A percentile compares a stretch with the other conserved stretches of the same genome.
Conservation (phyloP, 441 rosid genomes). For the Bocquillonia castaneifolia region DNA sequence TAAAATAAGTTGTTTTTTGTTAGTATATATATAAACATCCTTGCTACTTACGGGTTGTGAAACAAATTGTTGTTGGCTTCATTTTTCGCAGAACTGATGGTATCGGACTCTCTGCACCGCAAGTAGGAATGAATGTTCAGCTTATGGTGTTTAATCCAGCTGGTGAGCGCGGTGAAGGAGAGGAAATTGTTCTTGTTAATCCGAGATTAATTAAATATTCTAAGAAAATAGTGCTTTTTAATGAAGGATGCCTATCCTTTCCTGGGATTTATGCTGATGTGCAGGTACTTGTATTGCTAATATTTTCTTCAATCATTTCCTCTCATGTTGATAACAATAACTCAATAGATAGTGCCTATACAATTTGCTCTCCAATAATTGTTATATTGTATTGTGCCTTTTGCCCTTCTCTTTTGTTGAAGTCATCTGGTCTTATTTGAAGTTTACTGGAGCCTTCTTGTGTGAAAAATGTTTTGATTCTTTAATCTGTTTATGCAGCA, state of each 20-base stretch:
- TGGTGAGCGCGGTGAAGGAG: slow-evolving; percentile 72
- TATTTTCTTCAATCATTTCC: background rate
- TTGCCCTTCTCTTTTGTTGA: background rate
- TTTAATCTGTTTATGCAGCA: background rate
- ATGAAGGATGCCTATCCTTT: slow-evolving; percentile 94
- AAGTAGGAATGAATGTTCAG: slow-evolving; percentile 84
- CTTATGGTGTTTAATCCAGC: slow-evolving; percentile 89
- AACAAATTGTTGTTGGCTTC: slow-evolving; percentile 36
- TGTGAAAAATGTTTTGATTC: background rate
- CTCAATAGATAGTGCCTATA: background rate
- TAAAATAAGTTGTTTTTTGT: too few species aligned
- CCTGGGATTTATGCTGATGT: slow-evolving; percentile 87
- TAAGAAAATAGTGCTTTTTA: slow-evolving; percentile 52
- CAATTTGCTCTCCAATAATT: background rate
- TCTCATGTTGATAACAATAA: background rate
- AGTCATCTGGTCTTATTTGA: background rate
- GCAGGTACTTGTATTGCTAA: slow-evolving; percentile 38
- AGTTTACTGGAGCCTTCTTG: background rate
- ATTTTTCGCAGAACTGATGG: slow-evolving; percentile 78
- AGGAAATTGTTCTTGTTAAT: slow-evolving; percentile 84
- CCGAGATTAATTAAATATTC: slow-evolving; percentile 68
- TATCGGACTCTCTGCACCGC: slow-evolving; percentile 93
- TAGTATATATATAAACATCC: slow-evolving; percentile 14
- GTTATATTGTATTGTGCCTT: background rate
- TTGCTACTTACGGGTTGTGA: slow-evolving; percentile 25